Base-by-base conservation (phyloP, 1,284 basidiomycete genomes). In the Pseudozyma sp. region DNA sequence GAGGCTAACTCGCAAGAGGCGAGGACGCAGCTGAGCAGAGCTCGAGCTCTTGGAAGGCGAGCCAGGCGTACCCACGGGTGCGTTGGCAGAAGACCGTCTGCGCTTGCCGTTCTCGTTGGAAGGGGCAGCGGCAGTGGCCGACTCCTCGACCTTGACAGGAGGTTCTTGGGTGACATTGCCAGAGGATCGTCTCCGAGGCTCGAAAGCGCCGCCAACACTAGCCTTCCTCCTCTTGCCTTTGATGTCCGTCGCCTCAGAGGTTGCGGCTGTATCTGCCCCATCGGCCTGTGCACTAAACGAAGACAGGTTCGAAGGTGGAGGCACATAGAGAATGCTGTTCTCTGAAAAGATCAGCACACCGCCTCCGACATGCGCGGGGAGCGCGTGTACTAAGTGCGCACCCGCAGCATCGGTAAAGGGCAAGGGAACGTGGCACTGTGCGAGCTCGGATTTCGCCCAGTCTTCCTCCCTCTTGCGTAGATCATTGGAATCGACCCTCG, bases 341-440 rank as follows among this genome's bases (percentile, higher is more conserved):
- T 82, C 82, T 31, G 70, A 70, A 58, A 82, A 83, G 42, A 84
- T 69, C 21, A 84, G 59, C 7, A 84, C 78, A 25, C 80, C 82
- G 18, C 78, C 81, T 5, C 82, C 83, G 2, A 76, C 71, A 4
- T 50, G 31, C 11, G 78, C 73, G 5, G 83, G 81, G 0, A 82
- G 52, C 7, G 76, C 67, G 10, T 75, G 62, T 1, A 83, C 34
- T 43, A 68, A 59, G 51, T 83, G 81, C 0, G 81, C 81, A 3
- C 79, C 78, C 3, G 71, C 49, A 5, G 82, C 83, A 44, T 83
- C 83, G 18, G 67, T 59, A 9, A 58, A 59, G 1, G 82, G 80
- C 16, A 84, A 44, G 10, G 81, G 82, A 1, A 84, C 83, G 36
- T 83, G 82, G n/a, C 76, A 73, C n/a, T 73, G 61, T 16, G 70